Evolutionary conservation across 352 stramenopile species (phyloP).

Genomic region (Pythium insidiosum): DNA sequence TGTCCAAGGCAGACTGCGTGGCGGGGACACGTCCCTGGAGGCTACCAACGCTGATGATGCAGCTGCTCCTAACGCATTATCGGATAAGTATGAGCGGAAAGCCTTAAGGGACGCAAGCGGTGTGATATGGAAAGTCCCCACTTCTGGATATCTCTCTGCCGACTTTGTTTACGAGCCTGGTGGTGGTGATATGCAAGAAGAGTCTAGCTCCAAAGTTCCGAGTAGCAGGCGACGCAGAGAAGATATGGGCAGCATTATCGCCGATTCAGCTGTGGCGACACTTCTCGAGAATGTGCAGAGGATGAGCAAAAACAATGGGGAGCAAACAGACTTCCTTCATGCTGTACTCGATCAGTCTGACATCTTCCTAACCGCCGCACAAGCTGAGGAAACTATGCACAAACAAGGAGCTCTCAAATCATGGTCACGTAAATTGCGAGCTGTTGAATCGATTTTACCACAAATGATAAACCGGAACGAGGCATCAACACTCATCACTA

Average conservation of each 20-base stretch:
- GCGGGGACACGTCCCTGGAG: background rate
- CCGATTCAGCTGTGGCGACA: slow-evolving; percentile 26
- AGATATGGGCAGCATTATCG: slow-evolving; percentile 14
- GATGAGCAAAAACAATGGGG: slow-evolving; percentile 30
- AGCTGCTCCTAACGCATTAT: slow-evolving; percentile 1
- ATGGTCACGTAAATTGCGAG: slow-evolving; percentile 19
- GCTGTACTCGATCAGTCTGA: slow-evolving; percentile 43
- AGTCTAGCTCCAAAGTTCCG: background rate
- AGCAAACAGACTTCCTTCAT: slow-evolving; percentile 55
- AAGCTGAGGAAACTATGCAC: slow-evolving; percentile 53
- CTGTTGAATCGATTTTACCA: slow-evolving; percentile 32
- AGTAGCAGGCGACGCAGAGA: background rate
- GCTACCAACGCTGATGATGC: background rate
- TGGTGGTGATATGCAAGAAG: background rate
- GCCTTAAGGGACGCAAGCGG: slow-evolving; percentile 20
- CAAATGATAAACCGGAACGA: slow-evolving; percentile 65
- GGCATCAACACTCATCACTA: slow-evolving; percentile 26
- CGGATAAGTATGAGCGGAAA: slow-evolving; percentile 20
- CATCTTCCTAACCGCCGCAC: slow-evolving; percentile 51
- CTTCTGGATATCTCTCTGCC: slow-evolving; percentile 19
- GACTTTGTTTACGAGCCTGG: slow-evolving; percentile 25
- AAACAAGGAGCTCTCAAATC: slow-evolving; percentile 32
- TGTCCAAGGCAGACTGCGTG: slow-evolving; percentile 8
- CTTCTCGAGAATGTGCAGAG: slow-evolving; percentile 33
- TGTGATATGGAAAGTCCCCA: slow-evolving; percentile 32